Percentiles rank a stretch among this genome's conserved stretches.
These are phyloP conservation scores for Penicillium herquei DNA, from an alignment of 495 filamentous ascomycete genomes.

Conservation along the genomic window DNA sequence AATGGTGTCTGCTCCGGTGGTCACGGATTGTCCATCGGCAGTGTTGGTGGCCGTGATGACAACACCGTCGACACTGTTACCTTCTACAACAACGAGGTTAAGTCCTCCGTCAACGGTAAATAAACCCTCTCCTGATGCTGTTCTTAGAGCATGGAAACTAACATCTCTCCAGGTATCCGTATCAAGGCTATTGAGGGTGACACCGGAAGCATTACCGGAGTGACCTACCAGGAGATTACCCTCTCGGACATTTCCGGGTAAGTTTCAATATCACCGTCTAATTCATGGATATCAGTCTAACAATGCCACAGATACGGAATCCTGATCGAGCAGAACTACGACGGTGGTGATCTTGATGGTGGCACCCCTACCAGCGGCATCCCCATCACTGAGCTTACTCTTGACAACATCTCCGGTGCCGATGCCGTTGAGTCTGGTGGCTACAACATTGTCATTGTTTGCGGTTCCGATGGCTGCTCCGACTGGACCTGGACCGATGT, in stretches of 20 bases:
- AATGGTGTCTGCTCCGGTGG: constrained; percentile 51
- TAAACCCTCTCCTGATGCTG: neutral
- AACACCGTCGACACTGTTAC: constrained; percentile 55
- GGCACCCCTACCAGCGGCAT: constrained; percentile 58
- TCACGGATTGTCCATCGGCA: constrained; percentile 61
- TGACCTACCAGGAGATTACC: constrained; percentile 25
- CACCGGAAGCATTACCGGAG: constrained; percentile 23
- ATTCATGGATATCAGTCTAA: neutral
- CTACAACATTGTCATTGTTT: constrained; percentile 10
- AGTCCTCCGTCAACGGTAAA: constrained; percentile 47
- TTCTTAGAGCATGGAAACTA: neutral
- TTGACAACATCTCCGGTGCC: constrained; percentile 1
- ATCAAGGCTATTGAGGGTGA: constrained; percentile 27
- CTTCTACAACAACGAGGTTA: constrained; percentile 46
- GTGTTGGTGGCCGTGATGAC: constrained; percentile 56
- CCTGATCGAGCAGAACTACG: constrained; percentile 63
- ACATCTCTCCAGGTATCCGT: constrained; percentile 19
- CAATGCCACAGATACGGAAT: constrained; percentile 48
- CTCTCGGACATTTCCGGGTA: constrained; percentile 21
- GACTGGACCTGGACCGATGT: constrained; percentile 17
- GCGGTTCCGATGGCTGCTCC: constrained; percentile 10
- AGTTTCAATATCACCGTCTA: neutral
- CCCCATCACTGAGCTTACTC: constrained; percentile 27
- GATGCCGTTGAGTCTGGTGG: constrained; percentile 4
- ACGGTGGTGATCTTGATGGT: constrained; percentile 53